Base-by-base conservation (phyloP, 2,329 filamentous ascomycete species). In the Nectriaceae sp. region DNA sequence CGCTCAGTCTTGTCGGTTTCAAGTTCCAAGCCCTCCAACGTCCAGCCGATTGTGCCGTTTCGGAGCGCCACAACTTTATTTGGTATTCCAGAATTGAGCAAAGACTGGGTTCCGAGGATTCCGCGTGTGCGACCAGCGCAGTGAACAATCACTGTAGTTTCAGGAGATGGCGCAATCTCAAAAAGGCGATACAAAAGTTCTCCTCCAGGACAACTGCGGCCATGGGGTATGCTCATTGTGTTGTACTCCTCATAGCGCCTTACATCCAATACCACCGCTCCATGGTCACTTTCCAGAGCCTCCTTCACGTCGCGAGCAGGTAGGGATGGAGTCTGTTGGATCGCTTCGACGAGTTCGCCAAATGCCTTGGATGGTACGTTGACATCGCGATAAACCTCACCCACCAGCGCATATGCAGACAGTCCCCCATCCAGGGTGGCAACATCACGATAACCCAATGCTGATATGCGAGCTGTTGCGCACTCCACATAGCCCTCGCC, bases 1-100 rank as follows among this genome's bases (percentile, higher is more conserved):
- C 52, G 53, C 40, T 55, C 50, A 15, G 48, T 52, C 47, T 55
- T 60, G 10, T 52, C 43, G 2, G 47, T 55, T 5, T 66, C 62
- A n/a, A 66, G 43, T 22, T 59, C 48, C 20, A 65, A 43, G 0
- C 61, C 62, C 4, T 58, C 63, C 40, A 66, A 49, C 11, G 61
- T 65, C 64, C 64, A 66, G 15, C 64, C 64, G 29, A 66, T 66
- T 5, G 64, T 66, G 11, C 64, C 64, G 42, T 66, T 65, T 21
- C 58, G 49, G 8, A 66, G 58, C 5, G 64, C 64, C 29, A 61
- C 33, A 5, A 66, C 63, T 38, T 54, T 62, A 38, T 66, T 64
- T 0, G 54, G 56, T 8, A 66, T 50, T 2, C 52, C 44, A 3
- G 57, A 54, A 26, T 65, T 65, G 22, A 66, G 47, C 37, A 66